Evolutionary conservation across 2,329 filamentous ascomycete genomes (phyloP), one percentile per base, ranked within the genome.

Genomic region (Penicillium sp.): DNA sequence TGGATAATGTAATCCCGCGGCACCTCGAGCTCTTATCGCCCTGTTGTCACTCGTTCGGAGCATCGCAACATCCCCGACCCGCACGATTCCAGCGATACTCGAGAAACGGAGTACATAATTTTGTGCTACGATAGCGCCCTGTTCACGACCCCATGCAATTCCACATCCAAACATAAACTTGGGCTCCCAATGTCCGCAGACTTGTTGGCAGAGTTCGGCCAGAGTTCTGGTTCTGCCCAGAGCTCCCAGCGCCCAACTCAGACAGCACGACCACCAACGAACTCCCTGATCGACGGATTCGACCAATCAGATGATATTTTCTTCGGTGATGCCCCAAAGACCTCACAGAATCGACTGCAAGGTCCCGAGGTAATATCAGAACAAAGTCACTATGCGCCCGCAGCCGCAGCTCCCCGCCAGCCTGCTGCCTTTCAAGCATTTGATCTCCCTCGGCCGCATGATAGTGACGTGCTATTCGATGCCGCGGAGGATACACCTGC

Each of bases 391-490:
- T 58, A 55, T 49, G 30, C 58, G 15, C 35, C 51, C 19, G 24
- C 19, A 49, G 24, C 45, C 28, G 51, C 61, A 35, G 33, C 49
- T 49, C 26, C 50, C 13, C 60, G 58, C 55, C 58, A 64, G 12
- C 13, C 56, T 30, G 56, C 60, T 44, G 33, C 37, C 37, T 64
- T 63, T 15, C 63, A 58, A 22, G 33, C 53, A 51, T 61, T 69
- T 58, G 55, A 65, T 38, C 47, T 72, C 57, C 67, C 70, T 54
- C 42, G 69, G 58, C 58, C 73, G 66, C 56, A 65, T 51, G 69
- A 71, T 15, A 71, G 67, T 1, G 84, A 87, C 65, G 83, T 91
- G 3, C 78, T 91, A 2, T 91, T 91, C 72, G 89, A 91, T 74
- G 88, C 85, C 38, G 65, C 73, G 35, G 64, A 72, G 8, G 77